Evolutionary conservation across 129 eudicot genomes (phyloP).

Genomic region (Flaveria trinervia): DNA sequence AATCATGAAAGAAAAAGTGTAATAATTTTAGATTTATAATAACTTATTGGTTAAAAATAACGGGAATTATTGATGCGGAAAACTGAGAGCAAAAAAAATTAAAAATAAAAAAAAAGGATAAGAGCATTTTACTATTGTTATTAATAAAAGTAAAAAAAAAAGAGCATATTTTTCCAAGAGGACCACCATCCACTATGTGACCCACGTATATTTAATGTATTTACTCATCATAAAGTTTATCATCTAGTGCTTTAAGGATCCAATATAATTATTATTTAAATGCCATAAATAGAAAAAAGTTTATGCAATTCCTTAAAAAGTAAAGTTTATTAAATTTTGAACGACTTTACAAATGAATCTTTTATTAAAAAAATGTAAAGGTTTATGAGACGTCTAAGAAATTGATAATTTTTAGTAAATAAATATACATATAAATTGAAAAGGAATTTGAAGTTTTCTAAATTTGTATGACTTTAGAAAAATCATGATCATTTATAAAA

Average conservation of each 20-base stretch:
- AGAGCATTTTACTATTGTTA: neutral
- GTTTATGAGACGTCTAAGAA: neutral
- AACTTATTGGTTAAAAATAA: neutral
- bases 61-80: neutral
- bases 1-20: neutral
- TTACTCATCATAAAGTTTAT: slow-evolving; percentile 1
- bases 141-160: neutral
- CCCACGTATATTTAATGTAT: slow-evolving; percentile 12
- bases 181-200: slow-evolving; percentile 23
- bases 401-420: neutral
- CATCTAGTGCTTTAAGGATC: slow-evolving; percentile 14
- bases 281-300: neutral
- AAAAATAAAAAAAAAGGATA: too few species aligned
- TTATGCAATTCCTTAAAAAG: neutral
- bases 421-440: too few species aligned
- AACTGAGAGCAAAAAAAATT: neutral
- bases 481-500: neutral
- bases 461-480: neutral
- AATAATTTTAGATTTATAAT: neutral
- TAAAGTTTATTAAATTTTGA: neutral
- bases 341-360: neutral
- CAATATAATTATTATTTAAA: neutral
- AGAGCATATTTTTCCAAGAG: neutral
- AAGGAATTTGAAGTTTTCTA: neutral
- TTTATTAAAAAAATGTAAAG: neutral